Evolutionary conservation across 1,284 basidiomycete species (phyloP).

Genomic region (Puccinia sorghi): DNA sequence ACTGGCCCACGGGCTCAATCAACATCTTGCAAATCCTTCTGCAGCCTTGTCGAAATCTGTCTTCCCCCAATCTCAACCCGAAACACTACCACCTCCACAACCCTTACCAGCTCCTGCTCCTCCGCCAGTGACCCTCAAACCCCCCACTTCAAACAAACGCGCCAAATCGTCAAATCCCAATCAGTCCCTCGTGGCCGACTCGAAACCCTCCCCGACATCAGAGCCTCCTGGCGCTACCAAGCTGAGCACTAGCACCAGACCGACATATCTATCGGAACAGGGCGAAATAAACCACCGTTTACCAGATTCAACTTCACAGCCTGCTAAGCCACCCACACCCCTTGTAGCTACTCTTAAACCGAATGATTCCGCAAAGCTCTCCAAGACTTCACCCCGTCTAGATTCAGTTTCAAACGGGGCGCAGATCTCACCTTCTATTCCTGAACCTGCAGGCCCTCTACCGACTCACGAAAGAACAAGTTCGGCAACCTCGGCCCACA

Average conservation of each 20-base stretch:
- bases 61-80: not conserved
- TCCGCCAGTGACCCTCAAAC: conserved; percentile 21
- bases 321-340: conserved; percentile 3
- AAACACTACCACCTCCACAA: conserved; percentile 2
- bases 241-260: conserved; percentile 25
- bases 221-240: conserved; percentile 27
- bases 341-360: conserved; percentile 8
- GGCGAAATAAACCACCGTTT: not conserved
- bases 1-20: conserved; percentile 32
- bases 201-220: not conserved
- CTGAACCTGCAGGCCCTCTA: not conserved
- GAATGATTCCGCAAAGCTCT: not conserved
- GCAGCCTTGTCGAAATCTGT: not conserved
- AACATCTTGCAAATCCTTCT: conserved; percentile 22
- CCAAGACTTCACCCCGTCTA: conserved; percentile 13
- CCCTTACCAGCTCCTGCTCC: conserved; percentile 8
- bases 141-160: conserved; percentile 33
- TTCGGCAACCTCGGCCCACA: not conserved
- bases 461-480: not conserved
- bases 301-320: not conserved
- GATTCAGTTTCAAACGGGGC: not conserved
- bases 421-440: not conserved
- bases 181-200: not conserved
- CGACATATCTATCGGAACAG: conserved; percentile 34
- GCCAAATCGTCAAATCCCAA: not conserved